These are phyloP conservation scores for Prunus dulcis DNA, from an alignment of 306 rosid genomes.

Conservation along the genomic window DNA sequence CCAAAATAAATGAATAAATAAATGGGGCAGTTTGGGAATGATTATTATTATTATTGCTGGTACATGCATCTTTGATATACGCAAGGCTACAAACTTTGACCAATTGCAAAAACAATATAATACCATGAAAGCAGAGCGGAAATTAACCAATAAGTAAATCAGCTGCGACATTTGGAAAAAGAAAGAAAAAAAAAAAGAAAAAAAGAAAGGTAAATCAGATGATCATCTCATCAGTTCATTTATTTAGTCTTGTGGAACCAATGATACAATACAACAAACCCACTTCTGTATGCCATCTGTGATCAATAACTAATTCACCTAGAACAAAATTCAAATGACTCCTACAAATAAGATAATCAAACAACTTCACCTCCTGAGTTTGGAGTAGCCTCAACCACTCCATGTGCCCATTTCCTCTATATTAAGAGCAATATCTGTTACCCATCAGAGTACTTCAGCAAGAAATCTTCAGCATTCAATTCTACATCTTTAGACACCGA, in stretches of 20 bases:
- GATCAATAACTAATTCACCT: constrained; percentile 8
- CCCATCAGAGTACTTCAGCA: not conserved
- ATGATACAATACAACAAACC: constrained; percentile 18
- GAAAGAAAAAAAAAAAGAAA: not conserved
- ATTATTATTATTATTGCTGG: no score
- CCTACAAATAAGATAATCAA: constrained; percentile 9
- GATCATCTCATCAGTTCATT: not conserved
- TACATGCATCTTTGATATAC: no score
- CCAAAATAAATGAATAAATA: no score
- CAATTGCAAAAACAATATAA: no score
- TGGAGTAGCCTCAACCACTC: constrained; percentile 24
- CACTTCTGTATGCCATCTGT: constrained; percentile 6
- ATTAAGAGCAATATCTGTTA: constrained; percentile 3
- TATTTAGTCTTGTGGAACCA: not conserved
- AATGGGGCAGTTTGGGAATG: no score
- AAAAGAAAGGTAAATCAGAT: not conserved
- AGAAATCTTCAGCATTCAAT: not conserved
- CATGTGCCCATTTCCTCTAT: constrained; percentile 18
- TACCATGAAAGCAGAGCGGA: no score
- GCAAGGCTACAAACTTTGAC: no score
- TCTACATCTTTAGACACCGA: not conserved
- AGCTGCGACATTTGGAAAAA: not conserved
- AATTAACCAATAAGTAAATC: no score
- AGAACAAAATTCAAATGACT: not conserved
- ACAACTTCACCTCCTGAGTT: constrained; percentile 31